phyloP scores from a whole-genome alignment of 371 early-diverging fungal genomes.

The Blyttiomyces sp. region DNA sequence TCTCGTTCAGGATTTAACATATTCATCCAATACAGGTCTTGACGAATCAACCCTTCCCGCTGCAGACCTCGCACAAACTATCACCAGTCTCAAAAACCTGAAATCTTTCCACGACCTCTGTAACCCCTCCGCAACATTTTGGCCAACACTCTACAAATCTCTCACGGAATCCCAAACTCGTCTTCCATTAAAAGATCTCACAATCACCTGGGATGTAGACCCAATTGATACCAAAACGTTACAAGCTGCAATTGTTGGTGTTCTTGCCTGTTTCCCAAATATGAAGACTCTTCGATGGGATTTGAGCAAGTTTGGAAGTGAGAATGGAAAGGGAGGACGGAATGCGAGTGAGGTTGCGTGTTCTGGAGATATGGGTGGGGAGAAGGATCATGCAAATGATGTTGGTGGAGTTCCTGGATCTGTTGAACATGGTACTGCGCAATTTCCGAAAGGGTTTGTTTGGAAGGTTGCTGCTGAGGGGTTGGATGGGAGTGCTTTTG shows the following conservation, averaged over 20 bases:
- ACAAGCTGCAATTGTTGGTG: background rate
- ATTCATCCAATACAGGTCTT: background rate
- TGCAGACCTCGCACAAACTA: background rate
- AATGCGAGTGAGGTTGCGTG: too few relatives aligned
- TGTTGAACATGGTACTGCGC: background rate
- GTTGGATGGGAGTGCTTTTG: background rate
- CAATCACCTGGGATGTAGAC: background rate
- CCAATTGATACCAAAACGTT: background rate
- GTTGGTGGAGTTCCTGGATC: background rate
- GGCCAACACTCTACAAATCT: background rate
- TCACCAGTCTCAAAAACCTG: background rate
- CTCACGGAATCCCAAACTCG: background rate
- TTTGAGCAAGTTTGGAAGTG: too few relatives aligned
- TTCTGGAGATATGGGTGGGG: too few relatives aligned
- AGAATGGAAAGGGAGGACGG: too few relatives aligned
- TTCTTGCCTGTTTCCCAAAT: background rate
- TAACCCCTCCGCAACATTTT: background rate
- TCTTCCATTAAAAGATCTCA: background rate
- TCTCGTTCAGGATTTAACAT: background rate
- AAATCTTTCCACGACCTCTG: background rate
- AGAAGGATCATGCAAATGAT: background rate
- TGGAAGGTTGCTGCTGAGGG: background rate
- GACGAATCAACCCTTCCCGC: background rate
- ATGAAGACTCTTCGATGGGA: background rate
- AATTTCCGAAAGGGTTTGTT: too few relatives aligned